Evolutionary conservation across 2,329 filamentous ascomycete genomes (phyloP), one percentile per base, ranked within the genome.

Genomic region (Arthrobotrys iridis): DNA sequence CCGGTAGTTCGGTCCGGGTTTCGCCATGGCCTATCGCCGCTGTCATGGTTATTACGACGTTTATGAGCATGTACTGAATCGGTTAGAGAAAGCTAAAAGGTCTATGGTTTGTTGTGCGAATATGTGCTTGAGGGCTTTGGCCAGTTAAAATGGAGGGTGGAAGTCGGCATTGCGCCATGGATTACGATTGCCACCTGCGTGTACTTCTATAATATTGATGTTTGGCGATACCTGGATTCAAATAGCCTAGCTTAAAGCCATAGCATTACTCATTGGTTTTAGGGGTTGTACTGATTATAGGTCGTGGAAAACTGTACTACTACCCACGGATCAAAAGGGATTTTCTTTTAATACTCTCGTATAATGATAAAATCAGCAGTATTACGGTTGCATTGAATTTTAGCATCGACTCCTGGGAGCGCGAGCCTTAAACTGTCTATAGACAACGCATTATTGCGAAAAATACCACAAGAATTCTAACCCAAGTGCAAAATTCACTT

Each of bases 51-150:
- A 50, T 74, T 26, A 55, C 70, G 37, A 57, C 45, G 35, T 30
- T 74, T 55, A 46, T 74, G 18, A 62, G 70, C 55, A 43, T 74
- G 52, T 74, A 66, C 68, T 73, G 48, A 66, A 33, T 57, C n/a
- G 33, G 33, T 59, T 28, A 50, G 45, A 15, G 7, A 11, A n/a
- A 40, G n/a, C n/a, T n/a, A n/a, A n/a, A n/a, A 18, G 60, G 33
- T 35, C 13, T n/a, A 33, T 35, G 30, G 33, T 50, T 66, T 35
- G 15, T 50, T 46, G 50, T 72, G 24, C 45, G 55, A 63, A 55
- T 70, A 62, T 28, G 24, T 13, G n/a, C 20, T 35, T 43, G 33
- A 13, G 58, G 30, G 50, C n/a, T 22, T 20, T 55, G 30, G 2
- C 33, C 6, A 48, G n/a, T 33, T 52, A 52, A 28, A 8, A n/a